Evolutionary conservation across 169 alveolate species (phyloP).

Genomic region (Plasmodium relictum): DNA sequence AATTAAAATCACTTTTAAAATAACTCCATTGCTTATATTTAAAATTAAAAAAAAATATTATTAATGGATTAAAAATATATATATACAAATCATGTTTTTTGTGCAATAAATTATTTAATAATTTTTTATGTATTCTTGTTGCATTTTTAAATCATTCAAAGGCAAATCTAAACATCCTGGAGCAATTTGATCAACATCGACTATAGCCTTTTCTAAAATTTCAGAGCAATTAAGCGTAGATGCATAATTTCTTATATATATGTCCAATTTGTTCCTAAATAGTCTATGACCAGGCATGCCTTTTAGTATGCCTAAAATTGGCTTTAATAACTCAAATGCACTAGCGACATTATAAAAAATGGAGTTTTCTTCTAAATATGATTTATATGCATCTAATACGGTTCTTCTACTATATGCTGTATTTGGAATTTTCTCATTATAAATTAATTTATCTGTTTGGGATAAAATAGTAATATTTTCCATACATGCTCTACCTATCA

Average conservation of each 20-base stretch:
- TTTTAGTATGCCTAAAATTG: slow-evolving; percentile 87
- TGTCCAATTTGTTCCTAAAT: slow-evolving; percentile 79
- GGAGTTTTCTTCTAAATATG: slow-evolving; percentile 49
- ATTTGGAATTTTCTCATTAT: slow-evolving; percentile 77
- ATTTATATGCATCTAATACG: slow-evolving; percentile 80
- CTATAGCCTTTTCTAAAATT: slow-evolving; percentile 55
- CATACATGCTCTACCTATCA: slow-evolving; percentile 90
- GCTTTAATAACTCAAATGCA: slow-evolving; percentile 84
- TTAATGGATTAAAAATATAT: not conserved
- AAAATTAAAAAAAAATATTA: no score
- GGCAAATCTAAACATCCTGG: slow-evolving; percentile 62
- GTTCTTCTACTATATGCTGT: slow-evolving; percentile 82
- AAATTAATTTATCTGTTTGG: slow-evolving; percentile 83
- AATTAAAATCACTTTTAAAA: no score
- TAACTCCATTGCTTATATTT: no score
- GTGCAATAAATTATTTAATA: slow-evolving; percentile 12
- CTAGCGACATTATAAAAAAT: slow-evolving; percentile 73
- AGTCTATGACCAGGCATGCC: slow-evolving; percentile 86
- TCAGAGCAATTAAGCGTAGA: slow-evolving; percentile 48
- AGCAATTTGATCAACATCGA: slow-evolving; percentile 49
- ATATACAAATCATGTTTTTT: not conserved
- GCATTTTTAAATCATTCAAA: slow-evolving; percentile 24
- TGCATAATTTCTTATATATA: slow-evolving; percentile 55
- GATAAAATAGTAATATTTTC: slow-evolving; percentile 87
- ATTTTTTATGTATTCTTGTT: slow-evolving; percentile 60